Base-by-base conservation (phyloP, 208 protist species). In the Cochliopodium minus region DNA sequence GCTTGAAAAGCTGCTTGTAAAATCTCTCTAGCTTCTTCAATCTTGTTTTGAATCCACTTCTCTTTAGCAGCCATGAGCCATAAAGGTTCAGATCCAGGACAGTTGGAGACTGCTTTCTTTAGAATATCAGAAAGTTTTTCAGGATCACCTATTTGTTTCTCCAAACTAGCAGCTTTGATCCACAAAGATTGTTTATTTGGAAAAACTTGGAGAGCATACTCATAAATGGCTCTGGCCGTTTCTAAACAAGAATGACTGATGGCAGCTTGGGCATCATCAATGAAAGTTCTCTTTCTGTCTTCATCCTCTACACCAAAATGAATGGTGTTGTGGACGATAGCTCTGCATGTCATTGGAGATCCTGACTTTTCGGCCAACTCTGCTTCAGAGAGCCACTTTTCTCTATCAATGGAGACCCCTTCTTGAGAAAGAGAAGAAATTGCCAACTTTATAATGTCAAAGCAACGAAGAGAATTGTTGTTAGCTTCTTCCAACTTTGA, bases 41-140 rank as follows among this genome's bases (percentile, higher is more conserved):
- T 56, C 32, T 86, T 55, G 28, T 57, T 65, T 33, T 64, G 33
- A 35, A 74, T 5, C 78, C 83, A 88, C 61, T 81, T 56, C 49
- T 87, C 77, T 63, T 89, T 87, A 11, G 83, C 86, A 23, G 47
- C 50, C 82, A 90, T 91, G 17, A 90, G 72, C 86, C 86, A 92
- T 20, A 92, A 64, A 4, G 67, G 66, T 53, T 86, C 72, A 30
- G 71, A 75, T 23, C 79, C 52, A 3, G 78, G 81, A 69, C 80
- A 89, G 51, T 79, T 64, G 6, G 39, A 59, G 4, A 81, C 74
- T 0, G 81, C 84, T 29, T 76, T 67, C 30, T 67, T 17, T 0
- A 90, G 70, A 22, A 83, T 54, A 28, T 56, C 49, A 23, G 82
- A 68, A 3, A 86, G 60, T 34, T 54, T 38, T 10, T 60, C 42